Evolutionary conservation across 192 early-diverging fungal species (phyloP).

Genomic region (Entophlyctis helioformis): DNA sequence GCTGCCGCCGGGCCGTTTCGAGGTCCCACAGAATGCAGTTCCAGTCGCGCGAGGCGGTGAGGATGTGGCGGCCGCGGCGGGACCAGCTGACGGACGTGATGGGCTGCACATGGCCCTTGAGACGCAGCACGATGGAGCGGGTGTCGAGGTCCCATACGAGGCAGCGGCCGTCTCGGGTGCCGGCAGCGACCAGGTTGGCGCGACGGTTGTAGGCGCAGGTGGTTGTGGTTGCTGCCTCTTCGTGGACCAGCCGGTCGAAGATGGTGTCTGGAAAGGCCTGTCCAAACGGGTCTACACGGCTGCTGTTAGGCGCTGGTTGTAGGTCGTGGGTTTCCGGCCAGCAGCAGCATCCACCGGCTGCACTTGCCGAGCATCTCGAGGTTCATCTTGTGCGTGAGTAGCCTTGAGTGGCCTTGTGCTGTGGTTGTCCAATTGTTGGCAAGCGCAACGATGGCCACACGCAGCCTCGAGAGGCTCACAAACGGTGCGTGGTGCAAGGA

Average conservation of each 20-base stretch:
- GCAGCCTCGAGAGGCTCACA: no score
- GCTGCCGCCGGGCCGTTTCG: slow-evolving; percentile 30
- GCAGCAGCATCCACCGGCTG: no score
- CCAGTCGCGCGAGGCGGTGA: slow-evolving; percentile 71
- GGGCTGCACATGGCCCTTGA: slow-evolving; percentile 62
- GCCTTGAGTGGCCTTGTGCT: no score
- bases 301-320: no score
- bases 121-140: slow-evolving; percentile 52
- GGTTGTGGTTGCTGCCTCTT: slow-evolving; percentile 37
- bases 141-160: slow-evolving; percentile 86
- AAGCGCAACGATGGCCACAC: no score
- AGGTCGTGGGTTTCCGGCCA: no score
- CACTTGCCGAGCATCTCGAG: no score
- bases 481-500: no score
- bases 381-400: no score
- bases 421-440: no score
- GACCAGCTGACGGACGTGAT: slow-evolving; percentile 81
- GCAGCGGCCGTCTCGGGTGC: slow-evolving; percentile 65
- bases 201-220: slow-evolving; percentile 62
- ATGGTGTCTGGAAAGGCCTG: slow-evolving; percentile 52
- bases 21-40: slow-evolving; percentile 86
- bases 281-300: slow-evolving; percentile 15
- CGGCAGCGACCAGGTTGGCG: slow-evolving; percentile 73
- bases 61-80: slow-evolving; percentile 59
- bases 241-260: slow-evolving; percentile 62